These are phyloP conservation scores for Agrostemma githago DNA, from an alignment of 148 eudicot species.

Conservation along the genomic window DNA sequence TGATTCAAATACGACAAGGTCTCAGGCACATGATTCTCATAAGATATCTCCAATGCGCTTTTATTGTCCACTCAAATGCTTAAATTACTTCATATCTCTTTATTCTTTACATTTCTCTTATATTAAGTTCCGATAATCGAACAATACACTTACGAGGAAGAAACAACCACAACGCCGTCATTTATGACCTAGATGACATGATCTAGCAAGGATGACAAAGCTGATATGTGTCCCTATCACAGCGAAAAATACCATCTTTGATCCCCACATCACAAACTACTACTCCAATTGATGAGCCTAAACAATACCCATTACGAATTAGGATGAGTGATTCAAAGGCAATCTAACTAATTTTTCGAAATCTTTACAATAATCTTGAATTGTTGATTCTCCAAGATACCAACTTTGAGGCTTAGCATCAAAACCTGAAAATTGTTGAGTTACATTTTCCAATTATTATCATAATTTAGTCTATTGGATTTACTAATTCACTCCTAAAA, in stretches of 20 bases:
- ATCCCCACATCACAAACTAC: background rate
- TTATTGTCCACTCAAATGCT: background rate
- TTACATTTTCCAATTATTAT: background rate
- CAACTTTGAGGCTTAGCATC: background rate
- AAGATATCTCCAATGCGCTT: background rate
- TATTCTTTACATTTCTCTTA: background rate
- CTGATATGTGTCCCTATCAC: background rate
- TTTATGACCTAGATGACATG: background rate
- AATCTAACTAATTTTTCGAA: background rate
- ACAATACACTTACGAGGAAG: background rate
- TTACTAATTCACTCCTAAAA: background rate
- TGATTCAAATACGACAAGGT: background rate
- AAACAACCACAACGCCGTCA: background rate
- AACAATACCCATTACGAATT: background rate
- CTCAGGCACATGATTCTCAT: background rate
- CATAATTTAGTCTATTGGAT: no score
- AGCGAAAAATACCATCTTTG: slow-evolving; percentile 9
- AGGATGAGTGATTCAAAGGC: background rate
- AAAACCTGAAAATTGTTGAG: background rate
- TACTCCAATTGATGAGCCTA: background rate
- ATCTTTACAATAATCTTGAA: no score
- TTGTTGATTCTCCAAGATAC: background rate
- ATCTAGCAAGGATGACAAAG: background rate
- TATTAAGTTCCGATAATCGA: background rate
- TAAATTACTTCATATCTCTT: background rate